Evolutionary conservation across 257 asterid species (phyloP).

Genomic region (Ligustrum vulgare): DNA sequence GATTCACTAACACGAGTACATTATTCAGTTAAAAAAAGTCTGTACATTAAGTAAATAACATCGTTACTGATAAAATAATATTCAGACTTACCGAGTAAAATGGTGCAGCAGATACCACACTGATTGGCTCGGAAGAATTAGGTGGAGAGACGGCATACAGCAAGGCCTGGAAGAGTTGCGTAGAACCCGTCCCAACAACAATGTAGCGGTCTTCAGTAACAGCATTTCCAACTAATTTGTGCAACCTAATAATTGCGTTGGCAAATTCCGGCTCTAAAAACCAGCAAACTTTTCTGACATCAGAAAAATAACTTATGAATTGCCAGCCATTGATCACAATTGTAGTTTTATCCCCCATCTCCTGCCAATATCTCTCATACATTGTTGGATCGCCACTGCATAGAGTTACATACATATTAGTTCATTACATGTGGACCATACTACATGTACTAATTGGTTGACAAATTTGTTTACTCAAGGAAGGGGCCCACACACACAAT

Average conservation of each 20-base stretch:
- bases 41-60: not conserved
- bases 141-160: slow-evolving; percentile 72
- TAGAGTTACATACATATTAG: not conserved
- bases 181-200: slow-evolving; percentile 93
- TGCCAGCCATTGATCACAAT: slow-evolving; percentile 84
- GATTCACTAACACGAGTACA: slow-evolving; percentile 4
- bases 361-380: slow-evolving; percentile 84
- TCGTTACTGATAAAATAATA: not conserved
- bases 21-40: not conserved
- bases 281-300: slow-evolving; percentile 71
- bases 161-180: slow-evolving; percentile 88
- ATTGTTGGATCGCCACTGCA: slow-evolving; percentile 95
- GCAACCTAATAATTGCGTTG: slow-evolving; percentile 57
- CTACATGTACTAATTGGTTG: too few relatives aligned
- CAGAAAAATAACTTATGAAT: slow-evolving; percentile 86
- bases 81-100: slow-evolving; percentile 71
- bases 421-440: too few relatives aligned
- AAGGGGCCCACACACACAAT: too few relatives aligned
- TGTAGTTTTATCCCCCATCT: slow-evolving; percentile 63
- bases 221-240: slow-evolving; percentile 79
- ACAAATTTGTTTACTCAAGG: too few relatives aligned
- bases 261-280: slow-evolving; percentile 78
- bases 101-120: slow-evolving; percentile 89
- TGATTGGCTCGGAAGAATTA: slow-evolving; percentile 59
- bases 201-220: slow-evolving; percentile 64